Evolutionary conservation across 169 alveolate genomes (phyloP).

Genomic region (Eimeria acervulina): DNA sequence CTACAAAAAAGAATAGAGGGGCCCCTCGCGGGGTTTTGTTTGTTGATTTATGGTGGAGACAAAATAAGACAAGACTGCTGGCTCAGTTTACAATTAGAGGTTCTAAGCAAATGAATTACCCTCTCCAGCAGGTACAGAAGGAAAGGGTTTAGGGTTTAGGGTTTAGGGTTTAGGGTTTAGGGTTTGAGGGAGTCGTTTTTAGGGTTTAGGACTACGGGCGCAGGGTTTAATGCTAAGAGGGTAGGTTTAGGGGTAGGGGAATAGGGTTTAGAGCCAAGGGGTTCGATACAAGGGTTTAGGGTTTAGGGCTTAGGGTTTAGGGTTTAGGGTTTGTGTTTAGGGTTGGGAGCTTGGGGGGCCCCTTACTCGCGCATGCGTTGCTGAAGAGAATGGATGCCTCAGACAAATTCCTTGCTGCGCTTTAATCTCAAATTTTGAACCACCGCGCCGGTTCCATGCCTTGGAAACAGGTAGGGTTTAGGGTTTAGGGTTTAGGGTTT

Average conservation of each 20-base stretch:
- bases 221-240: no score
- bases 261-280: background rate
- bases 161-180: conserved; percentile 3
- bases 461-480: conserved; percentile 4
- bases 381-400: background rate
- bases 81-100: no score
- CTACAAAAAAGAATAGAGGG: no score
- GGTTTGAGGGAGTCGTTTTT: background rate
- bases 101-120: no score
- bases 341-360: conserved; percentile 22
- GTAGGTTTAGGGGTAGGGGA: background rate
- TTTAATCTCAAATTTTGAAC: conserved; percentile 35
- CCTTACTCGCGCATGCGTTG: conserved; percentile 31
- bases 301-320: background rate
- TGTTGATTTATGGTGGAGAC: no score
- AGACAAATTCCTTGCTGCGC: conserved; percentile 44
- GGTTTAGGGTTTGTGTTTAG: conserved; percentile 48
- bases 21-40: no score
- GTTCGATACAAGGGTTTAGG: background rate
- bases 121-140: no score
- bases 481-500: conserved; percentile 49
- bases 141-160: conserved; percentile 1
- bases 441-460: background rate
- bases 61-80: no score
- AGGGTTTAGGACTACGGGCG: background rate